These are phyloP conservation scores for Ogataea paradorogensis DNA, from an alignment of 805 yeast genomes.

Conservation along the genomic window DNA sequence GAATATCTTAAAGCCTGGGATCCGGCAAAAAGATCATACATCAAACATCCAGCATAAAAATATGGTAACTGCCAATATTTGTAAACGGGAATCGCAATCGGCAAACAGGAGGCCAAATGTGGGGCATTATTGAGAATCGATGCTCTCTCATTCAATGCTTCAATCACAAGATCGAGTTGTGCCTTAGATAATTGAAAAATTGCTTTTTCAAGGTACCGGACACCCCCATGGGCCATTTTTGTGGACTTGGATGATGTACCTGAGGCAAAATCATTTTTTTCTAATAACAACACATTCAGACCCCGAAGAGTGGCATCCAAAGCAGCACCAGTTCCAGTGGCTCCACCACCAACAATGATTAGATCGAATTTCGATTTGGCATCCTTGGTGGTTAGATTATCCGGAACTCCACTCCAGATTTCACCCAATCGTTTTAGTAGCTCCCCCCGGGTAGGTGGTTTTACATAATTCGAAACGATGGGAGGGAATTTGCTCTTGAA, in stretches of 20 bases:
- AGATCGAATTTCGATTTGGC: slow-evolving; percentile 63
- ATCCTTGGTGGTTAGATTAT: slow-evolving; percentile 25
- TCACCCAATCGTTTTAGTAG: slow-evolving; percentile 45
- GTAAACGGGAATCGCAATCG: slow-evolving; percentile 95
- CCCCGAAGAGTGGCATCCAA: slow-evolving; percentile 91
- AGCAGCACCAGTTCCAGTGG: slow-evolving; percentile 92
- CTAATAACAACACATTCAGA: slow-evolving; percentile 80
- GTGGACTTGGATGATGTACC: slow-evolving; percentile 95
- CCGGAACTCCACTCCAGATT: slow-evolving; percentile 12
- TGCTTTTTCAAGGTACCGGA: slow-evolving; percentile 91
- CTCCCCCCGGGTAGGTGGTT: slow-evolving; percentile 57
- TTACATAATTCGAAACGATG: slow-evolving; percentile 40
- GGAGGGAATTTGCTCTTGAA: slow-evolving; percentile 34
- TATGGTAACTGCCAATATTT: slow-evolving; percentile 95
- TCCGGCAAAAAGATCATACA: slow-evolving; percentile 93
- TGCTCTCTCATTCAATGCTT: slow-evolving; percentile 83
- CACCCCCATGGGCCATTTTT: slow-evolving; percentile 97
- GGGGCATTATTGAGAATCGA: slow-evolving; percentile 89
- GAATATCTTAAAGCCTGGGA: slow-evolving; percentile 77
- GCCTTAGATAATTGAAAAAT: slow-evolving; percentile 87
- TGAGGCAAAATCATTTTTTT: slow-evolving; percentile 84
- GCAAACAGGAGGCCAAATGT: slow-evolving; percentile 79
- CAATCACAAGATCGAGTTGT: slow-evolving; percentile 84
- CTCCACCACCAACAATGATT: slow-evolving; percentile 94
- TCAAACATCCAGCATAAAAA: slow-evolving; percentile 85